A percentile compares a stretch with the other conserved stretches of the same genome.
Conservation (phyloP, 768 basidiomycete genomes). For the Boletus barrowsii region DNA sequence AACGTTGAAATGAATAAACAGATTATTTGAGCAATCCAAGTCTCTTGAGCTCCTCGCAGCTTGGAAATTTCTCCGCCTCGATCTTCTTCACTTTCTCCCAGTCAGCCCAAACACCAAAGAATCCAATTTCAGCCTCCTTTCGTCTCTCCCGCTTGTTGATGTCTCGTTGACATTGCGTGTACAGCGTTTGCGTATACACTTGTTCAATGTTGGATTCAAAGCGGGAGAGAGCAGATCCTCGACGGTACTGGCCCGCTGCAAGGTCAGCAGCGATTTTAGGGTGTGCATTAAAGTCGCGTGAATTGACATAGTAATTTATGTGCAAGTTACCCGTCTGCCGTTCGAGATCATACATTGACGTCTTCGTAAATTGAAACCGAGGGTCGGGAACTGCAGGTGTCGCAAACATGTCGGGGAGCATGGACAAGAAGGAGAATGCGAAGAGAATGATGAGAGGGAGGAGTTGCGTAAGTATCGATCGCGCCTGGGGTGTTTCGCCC, state of each 20-base stretch:
- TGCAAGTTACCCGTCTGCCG: conserved; percentile 68
- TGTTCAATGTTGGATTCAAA: conserved; percentile 82
- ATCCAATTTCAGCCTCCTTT: conserved; percentile 74
- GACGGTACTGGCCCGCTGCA: conserved; percentile 40
- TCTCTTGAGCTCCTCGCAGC: conserved; percentile 74
- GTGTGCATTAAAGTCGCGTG: conserved; percentile 70
- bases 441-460: conserved; percentile 84
- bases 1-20: conserved; percentile 8
- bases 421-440: conserved; percentile 77
- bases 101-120: conserved; percentile 91
- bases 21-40: conserved; percentile 51
- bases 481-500: conserved; percentile 42
- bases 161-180: conserved; percentile 67
- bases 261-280: conserved; percentile 72
- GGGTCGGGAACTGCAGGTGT: conserved; percentile 73
- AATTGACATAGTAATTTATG: conserved; percentile 83
- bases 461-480: conserved; percentile 70
- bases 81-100: conserved; percentile 84
- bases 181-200: conserved; percentile 67
- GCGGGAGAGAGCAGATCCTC: conserved; percentile 37
- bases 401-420: conserved; percentile 74
- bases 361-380: conserved; percentile 63
- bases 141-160: conserved; percentile 63
- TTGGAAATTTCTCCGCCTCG: conserved; percentile 63
- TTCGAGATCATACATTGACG: conserved; percentile 62